phyloP scores from a whole-genome alignment of 2,329 filamentous ascomycete genomes.

The Cytospora piceicola region DNA sequence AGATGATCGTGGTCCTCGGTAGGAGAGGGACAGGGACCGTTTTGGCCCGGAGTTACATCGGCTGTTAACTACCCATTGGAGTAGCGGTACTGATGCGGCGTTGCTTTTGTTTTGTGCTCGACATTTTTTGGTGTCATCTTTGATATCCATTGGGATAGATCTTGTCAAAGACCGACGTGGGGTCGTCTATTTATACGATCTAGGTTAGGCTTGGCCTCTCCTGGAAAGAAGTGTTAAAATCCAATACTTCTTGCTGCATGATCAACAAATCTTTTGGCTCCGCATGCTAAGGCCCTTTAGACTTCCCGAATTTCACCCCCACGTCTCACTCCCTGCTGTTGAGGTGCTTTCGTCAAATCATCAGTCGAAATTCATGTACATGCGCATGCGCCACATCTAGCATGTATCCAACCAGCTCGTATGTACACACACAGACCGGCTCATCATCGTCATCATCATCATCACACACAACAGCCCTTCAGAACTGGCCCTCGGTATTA shows the following conservation, averaged over 20 bases:
- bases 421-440: background rate
- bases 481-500: constrained; percentile 79
- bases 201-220: background rate
- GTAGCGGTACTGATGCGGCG: background rate
- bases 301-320: background rate
- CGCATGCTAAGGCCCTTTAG: background rate
- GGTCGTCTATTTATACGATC: background rate
- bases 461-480: background rate
- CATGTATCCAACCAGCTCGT: background rate
- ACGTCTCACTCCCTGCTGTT: background rate
- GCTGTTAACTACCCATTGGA: background rate
- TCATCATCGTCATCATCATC: background rate
- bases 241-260: background rate
- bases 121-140: no score
- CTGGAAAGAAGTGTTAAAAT: background rate
- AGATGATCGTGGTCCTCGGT: constrained; percentile 20
- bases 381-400: background rate
- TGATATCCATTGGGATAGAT: no score
- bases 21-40: constrained; percentile 17
- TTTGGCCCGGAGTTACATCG: background rate
- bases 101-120: background rate
- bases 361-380: background rate
- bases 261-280: background rate
- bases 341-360: background rate
- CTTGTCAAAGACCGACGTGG: background rate